These are phyloP conservation scores for Syzygium jambos DNA, from an alignment of 345 rosid genomes.

Conservation along the genomic window DNA sequence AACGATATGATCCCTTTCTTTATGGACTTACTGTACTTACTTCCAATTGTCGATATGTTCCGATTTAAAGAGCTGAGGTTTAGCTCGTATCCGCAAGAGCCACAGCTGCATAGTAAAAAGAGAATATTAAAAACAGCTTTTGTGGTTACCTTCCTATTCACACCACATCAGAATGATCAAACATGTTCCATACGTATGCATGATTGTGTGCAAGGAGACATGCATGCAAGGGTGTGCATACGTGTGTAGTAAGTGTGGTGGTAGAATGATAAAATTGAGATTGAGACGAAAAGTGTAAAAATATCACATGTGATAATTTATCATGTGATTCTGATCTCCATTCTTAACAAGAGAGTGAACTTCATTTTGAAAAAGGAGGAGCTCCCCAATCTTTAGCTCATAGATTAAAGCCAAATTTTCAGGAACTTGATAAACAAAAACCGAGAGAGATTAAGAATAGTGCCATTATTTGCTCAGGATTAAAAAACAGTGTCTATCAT, in stretches of 20 bases:
- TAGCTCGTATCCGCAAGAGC: conserved; percentile 85
- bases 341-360: background rate
- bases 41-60: conserved; percentile 72
- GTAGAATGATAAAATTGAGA: background rate
- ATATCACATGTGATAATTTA: background rate
- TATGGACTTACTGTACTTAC: conserved; percentile 87
- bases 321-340: background rate
- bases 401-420: background rate
- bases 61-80: conserved; percentile 85
- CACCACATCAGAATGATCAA: background rate
- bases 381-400: background rate
- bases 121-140: background rate
- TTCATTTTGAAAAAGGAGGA: background rate
- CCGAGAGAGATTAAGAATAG: background rate
- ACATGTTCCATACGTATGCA: background rate
- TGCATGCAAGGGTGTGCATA: background rate
- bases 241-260: background rate
- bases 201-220: background rate
- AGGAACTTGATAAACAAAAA: background rate
- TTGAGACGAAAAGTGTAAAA: background rate
- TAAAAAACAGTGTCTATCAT: background rate
- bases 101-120: conserved; percentile 60
- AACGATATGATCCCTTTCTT: conserved; percentile 89
- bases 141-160: background rate
- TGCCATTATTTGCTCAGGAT: background rate